Percentiles rank a stretch among this genome's conserved stretches.
phyloP scores from a whole-genome alignment of 371 early-diverging fungal species.

The Syncephalastrum contaminatum region DNA sequence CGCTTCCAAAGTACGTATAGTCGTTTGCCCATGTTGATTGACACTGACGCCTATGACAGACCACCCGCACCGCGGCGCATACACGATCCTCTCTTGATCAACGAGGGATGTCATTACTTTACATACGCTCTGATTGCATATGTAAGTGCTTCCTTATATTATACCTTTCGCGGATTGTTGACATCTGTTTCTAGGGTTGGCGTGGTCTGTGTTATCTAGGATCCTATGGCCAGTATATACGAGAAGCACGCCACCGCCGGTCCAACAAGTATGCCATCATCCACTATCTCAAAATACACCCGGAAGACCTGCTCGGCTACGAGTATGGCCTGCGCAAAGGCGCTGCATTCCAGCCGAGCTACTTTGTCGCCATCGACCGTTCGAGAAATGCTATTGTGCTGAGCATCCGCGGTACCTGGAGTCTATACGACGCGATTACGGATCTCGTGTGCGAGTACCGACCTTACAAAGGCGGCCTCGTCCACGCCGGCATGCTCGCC shows the following conservation, averaged over 20 bases:
- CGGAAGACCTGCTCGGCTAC: constrained; percentile 74
- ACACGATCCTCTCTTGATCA: constrained; percentile 10
- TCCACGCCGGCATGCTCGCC: constrained; percentile 79
- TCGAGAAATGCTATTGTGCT: constrained; percentile 68
- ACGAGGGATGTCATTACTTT: constrained; percentile 29
- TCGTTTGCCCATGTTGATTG: not conserved
- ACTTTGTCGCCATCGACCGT: constrained; percentile 75
- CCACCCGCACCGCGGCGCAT: constrained; percentile 37
- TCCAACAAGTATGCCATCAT: constrained; percentile 71
- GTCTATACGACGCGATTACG: constrained; percentile 68
- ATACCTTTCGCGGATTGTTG: not conserved
- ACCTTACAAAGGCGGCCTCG: constrained; percentile 83
- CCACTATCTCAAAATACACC: constrained; percentile 64
- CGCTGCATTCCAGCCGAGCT: constrained; percentile 77
- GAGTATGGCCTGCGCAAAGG: constrained; percentile 70
- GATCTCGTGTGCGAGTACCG: constrained; percentile 83
- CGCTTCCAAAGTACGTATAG: constrained; percentile 14
- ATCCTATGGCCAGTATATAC: constrained; percentile 50
- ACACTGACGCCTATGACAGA: constrained; percentile 45
- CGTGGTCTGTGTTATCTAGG: constrained; percentile 48
- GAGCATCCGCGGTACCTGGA: constrained; percentile 86
- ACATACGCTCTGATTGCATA: constrained; percentile 28
- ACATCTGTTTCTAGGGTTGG: constrained; percentile 34
- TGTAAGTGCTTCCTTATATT: constrained; percentile 10
- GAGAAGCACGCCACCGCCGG: constrained; percentile 31